These are phyloP conservation scores for Trichoderma sp. DNA, from an alignment of 2,329 filamentous ascomycete species.

Conservation along the genomic window DNA sequence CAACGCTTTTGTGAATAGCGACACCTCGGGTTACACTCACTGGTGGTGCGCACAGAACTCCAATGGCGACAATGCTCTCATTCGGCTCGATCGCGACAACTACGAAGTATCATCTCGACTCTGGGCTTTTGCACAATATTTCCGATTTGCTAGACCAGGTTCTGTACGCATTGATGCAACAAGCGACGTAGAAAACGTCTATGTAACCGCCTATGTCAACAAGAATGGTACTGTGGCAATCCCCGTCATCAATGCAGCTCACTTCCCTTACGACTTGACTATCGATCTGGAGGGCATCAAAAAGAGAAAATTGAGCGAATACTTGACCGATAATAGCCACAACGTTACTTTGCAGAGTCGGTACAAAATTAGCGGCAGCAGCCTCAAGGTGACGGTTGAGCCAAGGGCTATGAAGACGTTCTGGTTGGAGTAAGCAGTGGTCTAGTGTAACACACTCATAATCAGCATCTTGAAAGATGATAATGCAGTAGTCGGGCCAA, in stretches of 20 bases:
- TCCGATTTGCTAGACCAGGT: conserved; percentile 9
- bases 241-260: conserved; percentile 14
- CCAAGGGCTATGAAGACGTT: conserved; percentile 13
- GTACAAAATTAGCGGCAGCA: not conserved
- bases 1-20: conserved; percentile 10
- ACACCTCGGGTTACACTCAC: conserved; percentile 8
- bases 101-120: conserved; percentile 13
- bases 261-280: conserved; percentile 6
- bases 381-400: conserved; percentile 9
- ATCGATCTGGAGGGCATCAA: conserved; percentile 10
- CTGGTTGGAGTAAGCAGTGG: not conserved
- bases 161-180: conserved; percentile 5
- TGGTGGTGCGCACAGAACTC: conserved; percentile 13
- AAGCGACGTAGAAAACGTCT: conserved; percentile 9
- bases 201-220: conserved; percentile 7
- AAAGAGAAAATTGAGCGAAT: conserved; percentile 12
- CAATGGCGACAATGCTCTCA: conserved; percentile 11
- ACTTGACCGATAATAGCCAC: conserved; percentile 10
- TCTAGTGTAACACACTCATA: not conserved
- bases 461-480: not conserved
- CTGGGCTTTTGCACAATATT: conserved; percentile 12
- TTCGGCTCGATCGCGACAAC: not conserved
- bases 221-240: conserved; percentile 8
- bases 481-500: not conserved
- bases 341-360: conserved; percentile 10